These are phyloP conservation scores for Dioscorea alata DNA, from an alignment of 106 monocot genomes.

Conservation along the genomic window DNA sequence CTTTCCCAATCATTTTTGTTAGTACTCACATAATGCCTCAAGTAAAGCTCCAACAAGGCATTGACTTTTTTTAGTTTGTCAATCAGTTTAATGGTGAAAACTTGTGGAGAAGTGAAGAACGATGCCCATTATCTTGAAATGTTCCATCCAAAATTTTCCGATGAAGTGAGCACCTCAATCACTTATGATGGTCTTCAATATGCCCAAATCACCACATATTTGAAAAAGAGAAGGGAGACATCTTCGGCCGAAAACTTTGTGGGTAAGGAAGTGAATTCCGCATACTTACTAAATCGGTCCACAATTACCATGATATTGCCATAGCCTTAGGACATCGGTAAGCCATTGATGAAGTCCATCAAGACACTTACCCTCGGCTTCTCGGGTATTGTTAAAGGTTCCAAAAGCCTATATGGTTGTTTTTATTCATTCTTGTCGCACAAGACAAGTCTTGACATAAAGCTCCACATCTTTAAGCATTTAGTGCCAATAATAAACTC, in stretches of 20 bases:
- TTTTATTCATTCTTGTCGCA: background rate
- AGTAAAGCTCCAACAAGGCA: background rate
- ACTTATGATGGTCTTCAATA: background rate
- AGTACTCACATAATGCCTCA: background rate
- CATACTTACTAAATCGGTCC: constrained; percentile 4
- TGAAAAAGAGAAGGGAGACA: background rate
- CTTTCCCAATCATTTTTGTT: background rate
- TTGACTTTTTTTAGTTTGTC: background rate
- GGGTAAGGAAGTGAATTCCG: background rate
- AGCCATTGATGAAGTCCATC: too few species aligned
- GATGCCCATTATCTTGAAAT: background rate
- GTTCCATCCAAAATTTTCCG: background rate
- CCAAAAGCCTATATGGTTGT: too few species aligned
- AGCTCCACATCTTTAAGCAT: background rate
- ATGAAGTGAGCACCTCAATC: background rate
- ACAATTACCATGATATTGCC: background rate
- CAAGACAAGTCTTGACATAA: background rate
- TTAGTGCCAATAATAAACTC: background rate
- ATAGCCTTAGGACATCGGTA: too few species aligned
- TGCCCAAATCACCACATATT: background rate
- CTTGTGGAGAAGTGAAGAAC: background rate
- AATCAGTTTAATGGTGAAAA: background rate
- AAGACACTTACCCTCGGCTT: too few species aligned
- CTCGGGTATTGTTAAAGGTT: too few species aligned
- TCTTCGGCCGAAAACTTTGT: too few species aligned